phyloP scores from a whole-genome alignment of 768 basidiomycete genomes.

The Auriscalpium vulgare region DNA sequence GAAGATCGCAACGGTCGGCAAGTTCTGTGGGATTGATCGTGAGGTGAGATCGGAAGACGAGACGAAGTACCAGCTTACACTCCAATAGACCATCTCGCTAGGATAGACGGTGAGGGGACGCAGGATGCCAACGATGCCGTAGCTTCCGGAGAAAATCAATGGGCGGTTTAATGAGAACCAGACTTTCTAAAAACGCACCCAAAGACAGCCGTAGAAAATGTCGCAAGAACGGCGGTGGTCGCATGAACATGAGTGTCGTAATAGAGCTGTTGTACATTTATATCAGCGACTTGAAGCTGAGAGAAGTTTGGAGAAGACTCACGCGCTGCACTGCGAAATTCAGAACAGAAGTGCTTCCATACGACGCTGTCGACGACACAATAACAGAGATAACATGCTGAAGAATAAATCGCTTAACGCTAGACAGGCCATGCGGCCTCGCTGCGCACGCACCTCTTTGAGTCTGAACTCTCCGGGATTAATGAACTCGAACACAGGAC shows the following conservation, averaged over 20 bases:
- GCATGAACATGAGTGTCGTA: slow-evolving; percentile 50
- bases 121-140: slow-evolving; percentile 51
- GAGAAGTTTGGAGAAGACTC: slow-evolving; percentile 5
- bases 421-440: not conserved
- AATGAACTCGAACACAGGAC: slow-evolving; percentile 35
- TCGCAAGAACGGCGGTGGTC: slow-evolving; percentile 49
- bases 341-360: slow-evolving; percentile 43
- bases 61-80: slow-evolving; percentile 24
- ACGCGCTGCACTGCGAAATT: slow-evolving; percentile 59
- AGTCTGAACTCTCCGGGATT: slow-evolving; percentile 51
- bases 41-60: not conserved
- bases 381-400: slow-evolving; percentile 53
- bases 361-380: slow-evolving; percentile 48
- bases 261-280: slow-evolving; percentile 34
- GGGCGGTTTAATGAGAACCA: not conserved
- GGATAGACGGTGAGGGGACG: slow-evolving; percentile 54
- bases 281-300: not conserved
- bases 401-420: not conserved
- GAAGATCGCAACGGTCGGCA: slow-evolving; percentile 53
- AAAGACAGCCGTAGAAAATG: slow-evolving; percentile 58
- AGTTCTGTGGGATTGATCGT: slow-evolving; percentile 26
- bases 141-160: slow-evolving; percentile 26
- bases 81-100: slow-evolving; percentile 59
- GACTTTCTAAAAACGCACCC: slow-evolving; percentile 28
- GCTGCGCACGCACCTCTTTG: slow-evolving; percentile 40